Evolutionary conservation across 2,329 filamentous ascomycete genomes (phyloP).

Genomic region (Pestalotiopsis sp.): DNA sequence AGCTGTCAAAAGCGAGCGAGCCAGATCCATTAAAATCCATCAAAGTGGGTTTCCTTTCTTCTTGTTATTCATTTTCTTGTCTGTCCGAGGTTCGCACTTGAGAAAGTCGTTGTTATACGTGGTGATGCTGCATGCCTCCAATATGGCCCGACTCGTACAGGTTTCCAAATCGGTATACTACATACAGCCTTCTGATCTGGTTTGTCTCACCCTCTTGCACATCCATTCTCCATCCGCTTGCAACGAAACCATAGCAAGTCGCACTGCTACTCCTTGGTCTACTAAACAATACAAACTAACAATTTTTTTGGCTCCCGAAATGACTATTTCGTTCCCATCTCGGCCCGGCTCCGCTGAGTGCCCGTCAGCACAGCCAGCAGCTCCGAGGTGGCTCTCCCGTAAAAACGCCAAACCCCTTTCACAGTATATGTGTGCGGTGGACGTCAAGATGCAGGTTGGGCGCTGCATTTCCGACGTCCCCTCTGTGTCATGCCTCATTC

Average conservation of each 20-base stretch:
- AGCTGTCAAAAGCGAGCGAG: too few relatives aligned
- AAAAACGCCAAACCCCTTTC: neutral
- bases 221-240: neutral
- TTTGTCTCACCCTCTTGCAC: neutral
- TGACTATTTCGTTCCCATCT: neutral
- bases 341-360: neutral
- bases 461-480: neutral
- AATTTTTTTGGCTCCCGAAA: neutral
- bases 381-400: neutral
- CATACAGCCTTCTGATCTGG: neutral
- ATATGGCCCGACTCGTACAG: too few relatives aligned
- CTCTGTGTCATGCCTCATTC: neutral
- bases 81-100: neutral
- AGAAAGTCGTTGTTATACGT: neutral
- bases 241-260: neutral
- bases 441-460: neutral
- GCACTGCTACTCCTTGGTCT: neutral
- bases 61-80: neutral
- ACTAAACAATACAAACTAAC: slow-evolving; percentile 11
- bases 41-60: neutral
- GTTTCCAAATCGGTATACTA: neutral
- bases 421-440: neutral
- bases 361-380: neutral
- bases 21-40: too few relatives aligned
- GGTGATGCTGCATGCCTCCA: neutral